These are phyloP conservation scores for Dendryphion nanum DNA, from an alignment of 2,329 filamentous ascomycete genomes.

Conservation along the genomic window DNA sequence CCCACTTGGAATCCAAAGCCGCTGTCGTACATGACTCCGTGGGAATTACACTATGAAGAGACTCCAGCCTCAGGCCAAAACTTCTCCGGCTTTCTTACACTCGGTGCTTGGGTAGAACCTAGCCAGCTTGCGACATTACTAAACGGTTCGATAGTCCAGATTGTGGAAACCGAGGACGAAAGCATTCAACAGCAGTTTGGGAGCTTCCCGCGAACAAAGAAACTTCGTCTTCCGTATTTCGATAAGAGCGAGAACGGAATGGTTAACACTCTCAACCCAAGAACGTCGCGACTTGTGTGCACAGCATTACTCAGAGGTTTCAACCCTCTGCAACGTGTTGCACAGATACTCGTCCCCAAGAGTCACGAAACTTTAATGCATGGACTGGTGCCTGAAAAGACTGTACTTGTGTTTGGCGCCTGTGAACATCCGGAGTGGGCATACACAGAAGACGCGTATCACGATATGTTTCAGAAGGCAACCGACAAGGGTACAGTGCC, in stretches of 20 bases:
- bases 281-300: slow-evolving; percentile 59
- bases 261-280: slow-evolving; percentile 54
- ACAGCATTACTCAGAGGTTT: slow-evolving; percentile 70
- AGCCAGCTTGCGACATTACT: slow-evolving; percentile 63
- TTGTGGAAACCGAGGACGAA: slow-evolving; percentile 60
- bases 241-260: slow-evolving; percentile 47
- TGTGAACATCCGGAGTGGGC: slow-evolving; percentile 35
- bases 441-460: slow-evolving; percentile 31
- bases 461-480: background rate
- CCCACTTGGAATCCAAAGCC: slow-evolving; percentile 54
- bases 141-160: slow-evolving; percentile 67
- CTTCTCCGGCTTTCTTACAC: slow-evolving; percentile 64
- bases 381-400: slow-evolving; percentile 22
- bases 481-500: slow-evolving; percentile 8
- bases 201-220: slow-evolving; percentile 41
- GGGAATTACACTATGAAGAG: slow-evolving; percentile 61
- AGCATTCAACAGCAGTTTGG: slow-evolving; percentile 19
- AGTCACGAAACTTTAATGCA: slow-evolving; percentile 23
- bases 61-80: slow-evolving; percentile 45
- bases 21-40: slow-evolving; percentile 58
- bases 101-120: slow-evolving; percentile 62
- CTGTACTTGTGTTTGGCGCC: slow-evolving; percentile 32
- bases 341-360: slow-evolving; percentile 68
- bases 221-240: slow-evolving; percentile 63
- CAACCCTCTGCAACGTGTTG: slow-evolving; percentile 51